Percentiles rank a stretch among this genome's conserved stretches.
phyloP scores from a whole-genome alignment of 345 rosid species.

The Euphorbia lathyris region DNA sequence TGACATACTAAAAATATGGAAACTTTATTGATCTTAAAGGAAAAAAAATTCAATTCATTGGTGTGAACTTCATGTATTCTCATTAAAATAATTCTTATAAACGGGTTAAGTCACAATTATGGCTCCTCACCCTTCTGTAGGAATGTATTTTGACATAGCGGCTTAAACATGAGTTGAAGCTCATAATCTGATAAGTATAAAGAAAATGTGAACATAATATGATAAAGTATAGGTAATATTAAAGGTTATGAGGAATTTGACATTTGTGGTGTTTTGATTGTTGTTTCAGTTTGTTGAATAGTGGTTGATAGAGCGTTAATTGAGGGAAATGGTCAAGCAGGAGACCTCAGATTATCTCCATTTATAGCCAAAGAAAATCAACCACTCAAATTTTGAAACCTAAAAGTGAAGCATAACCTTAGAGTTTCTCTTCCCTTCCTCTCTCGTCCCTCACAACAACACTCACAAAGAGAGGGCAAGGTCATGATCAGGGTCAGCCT shows the following conservation, averaged over 20 bases:
- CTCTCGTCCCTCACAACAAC: constrained; percentile 4
- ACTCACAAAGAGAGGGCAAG: constrained; percentile 24
- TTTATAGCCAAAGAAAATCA: constrained; percentile 28
- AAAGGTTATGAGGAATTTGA: not conserved
- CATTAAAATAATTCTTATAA: too few species aligned
- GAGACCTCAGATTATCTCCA: constrained; percentile 27
- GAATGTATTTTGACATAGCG: too few species aligned
- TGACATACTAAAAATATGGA: not conserved
- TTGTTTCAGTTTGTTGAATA: constrained; percentile 5
- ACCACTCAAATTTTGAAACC: constrained; percentile 33
- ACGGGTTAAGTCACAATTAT: too few species aligned
- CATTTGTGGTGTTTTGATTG: not conserved
- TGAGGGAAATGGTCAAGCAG: constrained; percentile 31
- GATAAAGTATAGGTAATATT: not conserved
- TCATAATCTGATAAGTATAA: not conserved
- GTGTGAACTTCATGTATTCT: too few species aligned
- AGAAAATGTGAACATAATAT: too few species aligned
- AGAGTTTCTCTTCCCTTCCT: constrained; percentile 18
- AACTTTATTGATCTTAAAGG: not conserved
- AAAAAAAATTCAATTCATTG: too few species aligned
- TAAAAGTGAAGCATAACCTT: constrained; percentile 17
- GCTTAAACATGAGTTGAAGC: too few species aligned
- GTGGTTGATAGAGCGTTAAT: constrained; percentile 47
- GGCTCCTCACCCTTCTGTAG: too few species aligned
- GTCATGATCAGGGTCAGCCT: constrained; percentile 45